Evolutionary conservation across 768 basidiomycete species (phyloP).

Genomic region (Trametes maxima): DNA sequence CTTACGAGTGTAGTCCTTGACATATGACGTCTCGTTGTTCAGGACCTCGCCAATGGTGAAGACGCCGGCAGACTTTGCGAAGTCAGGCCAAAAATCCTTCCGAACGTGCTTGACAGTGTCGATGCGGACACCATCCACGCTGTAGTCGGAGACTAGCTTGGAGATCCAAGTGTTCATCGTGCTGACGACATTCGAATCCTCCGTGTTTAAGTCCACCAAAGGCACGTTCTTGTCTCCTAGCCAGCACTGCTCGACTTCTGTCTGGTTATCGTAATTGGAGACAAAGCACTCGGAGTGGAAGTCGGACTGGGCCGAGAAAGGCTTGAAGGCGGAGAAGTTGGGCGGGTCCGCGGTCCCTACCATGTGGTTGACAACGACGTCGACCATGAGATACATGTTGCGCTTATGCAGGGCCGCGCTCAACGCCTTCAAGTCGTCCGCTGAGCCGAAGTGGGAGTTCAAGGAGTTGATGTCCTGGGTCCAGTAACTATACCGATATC

Average conservation of each 20-base stretch:
- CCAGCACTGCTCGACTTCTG: constrained; percentile 59
- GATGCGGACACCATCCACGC: constrained; percentile 57
- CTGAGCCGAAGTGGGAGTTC: constrained; percentile 56
- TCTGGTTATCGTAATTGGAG: constrained; percentile 47
- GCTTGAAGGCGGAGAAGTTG: constrained; percentile 28
- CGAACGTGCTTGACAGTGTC: constrained; percentile 62
- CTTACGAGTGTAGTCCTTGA: constrained; percentile 45
- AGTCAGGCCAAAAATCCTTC: constrained; percentile 56
- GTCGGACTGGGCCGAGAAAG: constrained; percentile 39
- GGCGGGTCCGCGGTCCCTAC: constrained; percentile 37
- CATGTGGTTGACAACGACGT: constrained; percentile 66
- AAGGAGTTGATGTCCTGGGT: constrained; percentile 47
- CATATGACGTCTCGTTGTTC: constrained; percentile 43
- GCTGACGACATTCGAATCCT: constrained; percentile 45
- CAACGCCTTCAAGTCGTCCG: constrained; percentile 52
- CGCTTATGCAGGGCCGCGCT: constrained; percentile 49
- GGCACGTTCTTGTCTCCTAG: constrained; percentile 55
- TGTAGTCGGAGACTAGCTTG: constrained; percentile 48
- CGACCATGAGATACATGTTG: constrained; percentile 63
- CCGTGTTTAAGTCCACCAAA: constrained; percentile 61
- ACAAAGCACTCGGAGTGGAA: constrained; percentile 47
- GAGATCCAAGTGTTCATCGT: constrained; percentile 51
- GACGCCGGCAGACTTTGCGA: constrained; percentile 49
- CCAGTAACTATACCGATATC: constrained; percentile 47
- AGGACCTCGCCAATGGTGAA: constrained; percentile 61